Evolutionary conservation across 2,329 filamentous ascomycete species (phyloP), one percentile per base, ranked within the genome.

Genomic region (Neopestalotiopsis sp.): DNA sequence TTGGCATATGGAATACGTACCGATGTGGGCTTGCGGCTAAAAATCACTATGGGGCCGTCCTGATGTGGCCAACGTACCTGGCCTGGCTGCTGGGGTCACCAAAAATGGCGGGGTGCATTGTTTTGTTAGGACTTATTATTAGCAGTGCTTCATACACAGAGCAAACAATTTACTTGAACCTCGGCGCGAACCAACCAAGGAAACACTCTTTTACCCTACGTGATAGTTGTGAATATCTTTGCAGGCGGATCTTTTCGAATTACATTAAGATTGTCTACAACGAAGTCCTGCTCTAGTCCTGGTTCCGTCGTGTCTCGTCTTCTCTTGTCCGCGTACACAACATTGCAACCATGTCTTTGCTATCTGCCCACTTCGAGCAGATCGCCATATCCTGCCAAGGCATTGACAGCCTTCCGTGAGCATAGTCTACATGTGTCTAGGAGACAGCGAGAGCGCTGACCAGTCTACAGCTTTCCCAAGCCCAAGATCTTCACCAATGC

Each of bases 401-500:
- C 69, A 94, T 95, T 72, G 88, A 91, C 70, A 90, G 91, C 65
- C 86, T 95, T 20, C 91, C 91, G 92, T 94, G 82, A 70, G 89
- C 75, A 40, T 66, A 40, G 17, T 10, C 34, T 17, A 40, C 9
- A 40, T 38, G 4, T 30, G 57, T 28, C 24, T 28, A 24, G 14
- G 24, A 12, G 14, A 4, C 1, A 6, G 28, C 72, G 38, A 65
- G 38, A 65, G 63, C 34, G 34, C 72, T 65, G 20, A 65, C 57
- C 38, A 45, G 14, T 28, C 17, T 14, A 9, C 34, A 97, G 94
- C 42, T 98, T 98, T 75, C 94, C 94, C 56, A 89, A 89, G 1
- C 94, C 95, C n/a, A 97, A 94, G 76, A 94, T 96, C 77, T 99
- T 98, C 83, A 96, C 95, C 74, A 98, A 97, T 79, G 94, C 96